These are phyloP conservation scores for Sarcomyxa edulis DNA, from an alignment of 768 basidiomycete genomes.

Conservation along the genomic window DNA sequence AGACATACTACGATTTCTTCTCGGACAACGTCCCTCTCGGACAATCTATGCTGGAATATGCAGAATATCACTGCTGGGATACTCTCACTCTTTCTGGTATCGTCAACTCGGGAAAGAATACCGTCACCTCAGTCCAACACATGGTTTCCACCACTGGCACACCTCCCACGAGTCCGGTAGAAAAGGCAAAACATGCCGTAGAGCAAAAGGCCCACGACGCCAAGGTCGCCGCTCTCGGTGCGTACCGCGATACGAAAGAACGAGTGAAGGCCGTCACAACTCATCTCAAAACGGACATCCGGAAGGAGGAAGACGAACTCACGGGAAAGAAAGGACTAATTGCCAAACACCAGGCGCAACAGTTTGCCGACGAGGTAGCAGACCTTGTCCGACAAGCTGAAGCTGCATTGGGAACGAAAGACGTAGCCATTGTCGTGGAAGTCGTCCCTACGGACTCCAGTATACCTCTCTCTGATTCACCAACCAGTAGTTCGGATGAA, in stretches of 20 bases:
- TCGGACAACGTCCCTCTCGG: conserved; percentile 75
- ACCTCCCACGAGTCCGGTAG: conserved; percentile 26
- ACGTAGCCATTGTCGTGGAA: conserved; percentile 19
- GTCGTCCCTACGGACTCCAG: conserved; percentile 10
- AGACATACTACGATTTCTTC: conserved; percentile 84
- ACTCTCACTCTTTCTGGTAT: conserved; percentile 59
- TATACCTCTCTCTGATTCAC: conserved; percentile 17
- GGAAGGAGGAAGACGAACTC: conserved; percentile 24
- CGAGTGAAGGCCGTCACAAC: conserved; percentile 36
- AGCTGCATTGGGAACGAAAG: conserved; percentile 52
- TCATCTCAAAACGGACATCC: conserved; percentile 44
- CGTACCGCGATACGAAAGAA: conserved; percentile 31
- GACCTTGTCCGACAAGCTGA: conserved; percentile 72
- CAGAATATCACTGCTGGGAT: conserved; percentile 78
- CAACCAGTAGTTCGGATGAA: conserved; percentile 5
- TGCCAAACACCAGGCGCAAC: conserved; percentile 36
- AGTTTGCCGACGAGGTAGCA: conserved; percentile 59
- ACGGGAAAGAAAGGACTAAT: conserved; percentile 35
- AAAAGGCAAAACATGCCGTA: conserved; percentile 23
- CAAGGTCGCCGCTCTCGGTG: conserved; percentile 27
- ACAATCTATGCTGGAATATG: conserved; percentile 71
- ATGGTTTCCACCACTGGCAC: conserved; percentile 46
- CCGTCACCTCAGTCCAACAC: conserved; percentile 41
- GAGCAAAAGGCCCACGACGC: conserved; percentile 34
- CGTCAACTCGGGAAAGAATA: conserved; percentile 46